Evolutionary conservation across 2,329 filamentous ascomycete species (phyloP).

Genomic region (Beauveria pseudobassiana): DNA sequence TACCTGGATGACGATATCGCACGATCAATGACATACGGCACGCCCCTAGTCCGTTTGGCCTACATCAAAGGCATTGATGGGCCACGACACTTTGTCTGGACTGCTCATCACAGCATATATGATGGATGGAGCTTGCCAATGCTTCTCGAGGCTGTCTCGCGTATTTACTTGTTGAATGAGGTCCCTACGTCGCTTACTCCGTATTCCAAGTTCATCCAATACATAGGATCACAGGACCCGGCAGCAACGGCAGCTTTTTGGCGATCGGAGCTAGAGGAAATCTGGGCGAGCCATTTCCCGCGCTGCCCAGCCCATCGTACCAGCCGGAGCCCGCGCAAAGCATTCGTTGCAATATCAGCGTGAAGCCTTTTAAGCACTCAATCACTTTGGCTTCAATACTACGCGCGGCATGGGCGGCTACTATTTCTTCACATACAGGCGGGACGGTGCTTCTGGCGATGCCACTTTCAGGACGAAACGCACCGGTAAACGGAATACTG

Average conservation of each 20-base stretch:
- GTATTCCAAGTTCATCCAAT: not conserved
- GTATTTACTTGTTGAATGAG: not conserved
- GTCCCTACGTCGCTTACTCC: not conserved
- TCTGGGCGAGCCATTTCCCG: not conserved
- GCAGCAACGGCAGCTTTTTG: not conserved
- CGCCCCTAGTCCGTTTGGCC: not conserved
- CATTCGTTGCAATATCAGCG: not conserved
- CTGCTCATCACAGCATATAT: not conserved
- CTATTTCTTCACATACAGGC: constrained; percentile 29
- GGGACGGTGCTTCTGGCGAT: constrained; percentile 23
- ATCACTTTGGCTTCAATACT: constrained; percentile 13
- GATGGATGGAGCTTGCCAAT: not conserved
- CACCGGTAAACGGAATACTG: constrained; percentile 17
- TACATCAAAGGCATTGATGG: constrained; percentile 10
- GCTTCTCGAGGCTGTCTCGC: not conserved
- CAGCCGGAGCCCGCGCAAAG: not conserved
- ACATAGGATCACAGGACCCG: not conserved
- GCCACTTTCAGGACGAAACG: constrained; percentile 18
- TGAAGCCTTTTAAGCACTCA: not conserved
- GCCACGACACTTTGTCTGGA: not conserved
- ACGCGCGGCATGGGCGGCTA: constrained; percentile 22
- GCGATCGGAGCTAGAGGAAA: not conserved
- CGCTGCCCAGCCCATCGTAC: not conserved
- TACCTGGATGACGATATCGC: not conserved
- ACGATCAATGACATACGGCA: not conserved